Evolutionary conservation across 1,139 yeast species (phyloP), one percentile per base, ranked within the genome.

Genomic region (Lodderomyces theae): DNA sequence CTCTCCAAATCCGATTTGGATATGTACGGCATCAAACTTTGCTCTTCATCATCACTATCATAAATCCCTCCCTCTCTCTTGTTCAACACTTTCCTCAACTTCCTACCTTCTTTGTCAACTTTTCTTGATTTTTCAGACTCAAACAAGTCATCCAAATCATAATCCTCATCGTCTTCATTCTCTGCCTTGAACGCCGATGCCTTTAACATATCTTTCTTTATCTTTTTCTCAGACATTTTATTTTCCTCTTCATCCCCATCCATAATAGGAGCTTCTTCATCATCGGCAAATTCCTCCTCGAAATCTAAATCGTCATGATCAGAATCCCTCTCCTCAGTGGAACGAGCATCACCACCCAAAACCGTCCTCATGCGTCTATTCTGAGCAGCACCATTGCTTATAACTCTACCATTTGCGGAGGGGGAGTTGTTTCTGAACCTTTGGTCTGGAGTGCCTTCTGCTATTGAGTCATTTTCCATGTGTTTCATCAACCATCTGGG

Each of bases 401-500:
- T 49, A 5, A 43, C 42, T 35, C 52, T 43, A 10, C 55, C 51
- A 38, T 44, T 52, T 25, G 44, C 40, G 7, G 41, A 51, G 15
- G 47, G 42, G 4, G 51, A 48, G 35, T 45, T 45, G 39, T 63
- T 61, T 51, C 73, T 66, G 49, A 70, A 76, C 49, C 82, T 62
- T 45, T 66, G 66, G 56, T 77, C 82, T 33, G 69, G 61, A 18
- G 67, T 67, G 25, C 72, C 70, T 13, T 67, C 73, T 9, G 77
- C 76, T 12, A 57, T 60, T 19, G 72, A 64, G 43, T 77, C 80
- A 42, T 84, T 85, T 48, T 80, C 83, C 77, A 88, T 76, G 57
- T 87, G 94, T 59, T 80, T 86, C 98, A 92, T 92, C 49, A 92
- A 72, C 98, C 98, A 92, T 61, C 98, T 79, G 37, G 96, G 95